Conservation (phyloP, 257 asterid species). For the Mitragyna speciosa region DNA sequence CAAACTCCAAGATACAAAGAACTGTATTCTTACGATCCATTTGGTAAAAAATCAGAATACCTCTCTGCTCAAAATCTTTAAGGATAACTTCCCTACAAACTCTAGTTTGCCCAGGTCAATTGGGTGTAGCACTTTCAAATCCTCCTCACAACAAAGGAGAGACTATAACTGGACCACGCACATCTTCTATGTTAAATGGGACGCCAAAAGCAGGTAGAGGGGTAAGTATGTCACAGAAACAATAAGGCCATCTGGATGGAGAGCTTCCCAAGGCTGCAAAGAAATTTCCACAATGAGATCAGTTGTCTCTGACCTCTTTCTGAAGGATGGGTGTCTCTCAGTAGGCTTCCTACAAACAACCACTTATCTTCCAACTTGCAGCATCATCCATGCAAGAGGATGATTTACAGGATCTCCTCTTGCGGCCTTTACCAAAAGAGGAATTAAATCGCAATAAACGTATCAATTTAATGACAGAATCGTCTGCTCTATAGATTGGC, state of each 20-base stretch:
- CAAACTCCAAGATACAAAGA: constrained; percentile 7
- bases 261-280: constrained; percentile 99
- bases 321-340: constrained; percentile 91
- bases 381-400: constrained; percentile 99
- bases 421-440: constrained; percentile 93
- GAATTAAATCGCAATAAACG: constrained; percentile 49
- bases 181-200: constrained; percentile 92
- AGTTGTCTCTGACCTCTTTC: constrained; percentile 98
- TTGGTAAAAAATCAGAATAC: constrained; percentile 31
- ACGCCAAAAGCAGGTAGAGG: constrained; percentile 98
- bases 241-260: constrained; percentile 92
- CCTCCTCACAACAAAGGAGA: constrained; percentile 80
- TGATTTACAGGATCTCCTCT: constrained; percentile 78
- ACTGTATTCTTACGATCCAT: constrained; percentile 6
- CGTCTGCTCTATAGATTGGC: not conserved
- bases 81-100: constrained; percentile 91
- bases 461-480: not conserved
- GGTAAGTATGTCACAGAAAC: constrained; percentile 94
- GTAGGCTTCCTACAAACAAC: constrained; percentile 93
- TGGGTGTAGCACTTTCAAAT: constrained; percentile 64
- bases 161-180: constrained; percentile 82
- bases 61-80: constrained; percentile 67
- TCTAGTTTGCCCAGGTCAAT: constrained; percentile 78
- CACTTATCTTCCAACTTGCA: constrained; percentile 99
- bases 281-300: constrained; percentile 99